These are phyloP conservation scores for Adansonia gregorii DNA, from an alignment of 441 rosid genomes.

Conservation along the genomic window DNA sequence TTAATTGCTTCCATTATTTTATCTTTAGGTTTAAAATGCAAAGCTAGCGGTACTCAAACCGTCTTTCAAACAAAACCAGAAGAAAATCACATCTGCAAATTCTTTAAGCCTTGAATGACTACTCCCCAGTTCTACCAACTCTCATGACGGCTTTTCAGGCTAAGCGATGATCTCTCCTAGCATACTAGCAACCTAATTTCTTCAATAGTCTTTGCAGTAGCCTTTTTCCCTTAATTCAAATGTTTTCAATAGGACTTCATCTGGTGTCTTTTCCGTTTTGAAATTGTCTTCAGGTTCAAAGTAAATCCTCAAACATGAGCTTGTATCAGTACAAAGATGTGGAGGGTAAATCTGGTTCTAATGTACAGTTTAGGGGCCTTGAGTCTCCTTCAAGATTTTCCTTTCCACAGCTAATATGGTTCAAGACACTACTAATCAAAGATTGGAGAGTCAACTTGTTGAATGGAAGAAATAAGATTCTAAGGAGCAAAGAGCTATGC, in stretches of 20 bases:
- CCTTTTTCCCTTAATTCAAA: not conserved
- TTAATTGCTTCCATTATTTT: not conserved
- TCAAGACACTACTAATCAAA: slow-evolving; percentile 1
- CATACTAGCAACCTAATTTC: not conserved
- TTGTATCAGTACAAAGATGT: not conserved
- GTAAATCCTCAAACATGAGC: not conserved
- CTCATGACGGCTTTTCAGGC: not conserved
- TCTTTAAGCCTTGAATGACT: not conserved
- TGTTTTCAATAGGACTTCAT: not conserved
- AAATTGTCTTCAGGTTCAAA: not conserved
- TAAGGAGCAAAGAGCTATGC: not conserved
- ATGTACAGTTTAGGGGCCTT: not conserved
- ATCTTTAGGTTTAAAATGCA: not conserved
- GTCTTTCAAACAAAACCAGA: not conserved
- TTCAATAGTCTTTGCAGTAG: not conserved
- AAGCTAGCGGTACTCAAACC: not conserved
- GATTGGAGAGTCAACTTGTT: not conserved
- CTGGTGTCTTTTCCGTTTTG: not conserved
- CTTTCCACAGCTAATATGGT: not conserved
- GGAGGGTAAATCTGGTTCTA: not conserved
- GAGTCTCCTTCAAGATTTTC: slow-evolving; percentile 11
- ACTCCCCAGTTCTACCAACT: not conserved
- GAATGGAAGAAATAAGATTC: slow-evolving; percentile 1
- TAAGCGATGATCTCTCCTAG: not conserved
- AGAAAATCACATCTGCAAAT: not conserved